Base-by-base conservation (phyloP, 1,139 yeast species). In the Magnusiomyces fungicola region DNA sequence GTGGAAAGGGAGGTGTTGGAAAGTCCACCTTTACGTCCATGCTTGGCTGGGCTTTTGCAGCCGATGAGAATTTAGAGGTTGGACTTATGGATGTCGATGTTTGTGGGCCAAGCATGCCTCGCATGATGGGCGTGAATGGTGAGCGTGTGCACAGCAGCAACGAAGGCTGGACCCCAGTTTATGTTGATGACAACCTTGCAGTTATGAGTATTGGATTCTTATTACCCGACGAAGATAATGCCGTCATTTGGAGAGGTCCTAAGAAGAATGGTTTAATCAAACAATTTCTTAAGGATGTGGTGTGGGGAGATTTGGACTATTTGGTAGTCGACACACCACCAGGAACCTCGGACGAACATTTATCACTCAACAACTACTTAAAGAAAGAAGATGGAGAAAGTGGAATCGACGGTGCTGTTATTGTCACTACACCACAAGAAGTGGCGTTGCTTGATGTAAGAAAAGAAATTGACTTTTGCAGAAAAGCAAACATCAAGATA, bases 1-100 rank as follows among this genome's bases (percentile, higher is more conserved):
- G 96, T 1, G 98, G 98, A 12, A 92, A 92, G 69, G 99, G 99
- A 18, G 99, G 99, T 16, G 99, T 92, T 1, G 99, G 99, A 0
- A 92, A 92, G 65, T 87, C 96, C 1, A 94, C 98, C 0, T 90
- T 92, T 64, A 86, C 97, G 0, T 80, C 96, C 10, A 86, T 92
- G 95, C 74, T 92, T 22, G 80, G 95, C 16, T 92, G 97, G 96
- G 97, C 97, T 0, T 69, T 92, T 40, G 95, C 97, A 1, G 84
- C 94, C 0, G 96, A 90, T 64, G 87, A 83, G 53, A 85, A 81
- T 45, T 49, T 59, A n/a, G 97, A 92, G 64, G 84, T 92, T 9
- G 99, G 97, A 1, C 92, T 96, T 39, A 86, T 92, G 94, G 99
- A 94, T 67, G 71, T 92, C 54, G 99, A 92, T 70, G 89, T 92